Conservation (phyloP, 2,329 filamentous ascomycete species). For the Decorospora gaudefroyi region DNA sequence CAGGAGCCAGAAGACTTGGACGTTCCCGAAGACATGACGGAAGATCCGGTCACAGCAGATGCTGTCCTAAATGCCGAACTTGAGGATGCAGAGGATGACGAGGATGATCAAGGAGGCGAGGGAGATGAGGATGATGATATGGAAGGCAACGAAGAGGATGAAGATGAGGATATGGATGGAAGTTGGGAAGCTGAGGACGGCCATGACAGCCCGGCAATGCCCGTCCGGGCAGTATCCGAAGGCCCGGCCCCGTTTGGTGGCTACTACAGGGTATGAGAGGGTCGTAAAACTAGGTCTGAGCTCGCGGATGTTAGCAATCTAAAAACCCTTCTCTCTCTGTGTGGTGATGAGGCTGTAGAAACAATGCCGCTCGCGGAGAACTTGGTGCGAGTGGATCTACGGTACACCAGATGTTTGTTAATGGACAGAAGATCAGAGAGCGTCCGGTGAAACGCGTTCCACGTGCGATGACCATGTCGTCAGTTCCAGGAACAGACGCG, state of each 20-base stretch:
- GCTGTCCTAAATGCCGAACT: constrained; percentile 29
- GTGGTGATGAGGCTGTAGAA: too few relatives aligned
- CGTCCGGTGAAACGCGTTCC: too few relatives aligned
- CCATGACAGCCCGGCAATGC: constrained; percentile 19
- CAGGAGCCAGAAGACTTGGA: constrained; percentile 30
- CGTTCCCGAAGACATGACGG: constrained; percentile 40
- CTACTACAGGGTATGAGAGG: constrained; percentile 24
- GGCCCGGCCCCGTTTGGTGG: constrained; percentile 33
- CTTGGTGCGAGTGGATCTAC: too few relatives aligned
- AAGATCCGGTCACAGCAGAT: constrained; percentile 35
- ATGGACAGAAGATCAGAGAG: too few relatives aligned
- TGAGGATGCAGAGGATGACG: constrained; percentile 24
- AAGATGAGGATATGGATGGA: constrained; percentile 24
- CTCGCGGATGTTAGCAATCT: too few relatives aligned
- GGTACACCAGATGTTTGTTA: too few relatives aligned
- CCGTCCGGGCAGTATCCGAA: constrained; percentile 21
- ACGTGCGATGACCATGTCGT: constrained; percentile 7
- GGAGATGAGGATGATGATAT: constrained; percentile 22
- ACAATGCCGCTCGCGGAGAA: too few relatives aligned
- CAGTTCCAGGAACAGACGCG: constrained; percentile 16
- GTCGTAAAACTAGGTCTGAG: too few relatives aligned
- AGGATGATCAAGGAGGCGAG: constrained; percentile 23
- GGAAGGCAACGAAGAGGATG: constrained; percentile 16
- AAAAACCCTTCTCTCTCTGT: too few relatives aligned
- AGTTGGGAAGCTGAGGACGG: constrained; percentile 21